phyloP scores from a whole-genome alignment of 345 rosid species.

The Mangifera indica region DNA sequence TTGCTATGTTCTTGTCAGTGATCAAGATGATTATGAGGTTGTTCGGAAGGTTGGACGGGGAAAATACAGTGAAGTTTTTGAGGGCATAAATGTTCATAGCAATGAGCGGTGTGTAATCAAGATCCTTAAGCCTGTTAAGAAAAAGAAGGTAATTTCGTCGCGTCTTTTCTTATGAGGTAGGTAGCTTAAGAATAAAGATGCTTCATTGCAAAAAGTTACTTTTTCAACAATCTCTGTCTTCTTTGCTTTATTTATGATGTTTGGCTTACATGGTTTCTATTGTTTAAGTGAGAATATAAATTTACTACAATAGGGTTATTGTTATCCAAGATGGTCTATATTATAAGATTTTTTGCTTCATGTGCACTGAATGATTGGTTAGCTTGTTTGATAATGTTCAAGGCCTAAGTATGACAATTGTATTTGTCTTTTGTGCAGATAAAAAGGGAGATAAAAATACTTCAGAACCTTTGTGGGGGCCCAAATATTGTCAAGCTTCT shows the following conservation, averaged over 20 bases:
- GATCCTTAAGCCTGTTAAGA: slow-evolving; percentile 91
- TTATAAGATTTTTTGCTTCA: not conserved
- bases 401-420: not conserved
- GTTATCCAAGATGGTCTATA: slow-evolving; percentile 1
- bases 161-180: not conserved
- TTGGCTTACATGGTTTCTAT: not conserved
- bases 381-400: slow-evolving; percentile 9
- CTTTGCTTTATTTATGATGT: not conserved
- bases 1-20: slow-evolving; percentile 39
- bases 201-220: not conserved
- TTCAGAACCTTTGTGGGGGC: slow-evolving; percentile 80
- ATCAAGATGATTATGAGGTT: slow-evolving; percentile 89
- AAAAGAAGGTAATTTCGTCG: slow-evolving; percentile 58
- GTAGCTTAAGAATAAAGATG: slow-evolving; percentile 1
- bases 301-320: not conserved
- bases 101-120: slow-evolving; percentile 70
- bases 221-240: not conserved
- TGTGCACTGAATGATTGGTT: not conserved
- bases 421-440: slow-evolving; percentile 42
- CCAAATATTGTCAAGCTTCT: slow-evolving; percentile 68
- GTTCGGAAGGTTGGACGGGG: slow-evolving; percentile 87
- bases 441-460: slow-evolving; percentile 81
- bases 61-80: slow-evolving; percentile 82
- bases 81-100: slow-evolving; percentile 67
- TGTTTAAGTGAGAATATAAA: not conserved